Conservation (phyloP, 2,329 filamentous ascomycete genomes). For the Colletotrichum cereale region DNA sequence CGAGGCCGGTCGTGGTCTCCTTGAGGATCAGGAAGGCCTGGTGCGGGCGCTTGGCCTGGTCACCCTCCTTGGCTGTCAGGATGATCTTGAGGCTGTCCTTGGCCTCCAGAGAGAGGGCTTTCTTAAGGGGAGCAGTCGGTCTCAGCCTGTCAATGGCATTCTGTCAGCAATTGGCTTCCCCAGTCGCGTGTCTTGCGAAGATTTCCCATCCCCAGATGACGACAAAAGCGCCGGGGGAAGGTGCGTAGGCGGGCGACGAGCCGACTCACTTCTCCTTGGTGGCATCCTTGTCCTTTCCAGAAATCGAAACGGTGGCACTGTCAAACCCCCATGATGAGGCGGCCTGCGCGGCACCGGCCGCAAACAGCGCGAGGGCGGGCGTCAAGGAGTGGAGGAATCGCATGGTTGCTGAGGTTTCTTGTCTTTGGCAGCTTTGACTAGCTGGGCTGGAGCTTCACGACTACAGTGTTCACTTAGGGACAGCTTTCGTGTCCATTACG, state of each 20-base stretch:
- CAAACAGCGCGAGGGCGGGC: slow-evolving; percentile 59
- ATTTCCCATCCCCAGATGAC: slow-evolving; percentile 25
- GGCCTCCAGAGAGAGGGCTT: slow-evolving; percentile 73
- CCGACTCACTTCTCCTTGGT: slow-evolving; percentile 75
- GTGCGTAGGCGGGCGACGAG: neutral
- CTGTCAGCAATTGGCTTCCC: slow-evolving; percentile 23
- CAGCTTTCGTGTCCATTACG: slow-evolving; percentile 42
- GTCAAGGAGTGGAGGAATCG: slow-evolving; percentile 55
- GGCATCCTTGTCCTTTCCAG: slow-evolving; percentile 73
- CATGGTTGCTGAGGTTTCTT: slow-evolving; percentile 50
- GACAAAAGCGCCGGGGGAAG: slow-evolving; percentile 40
- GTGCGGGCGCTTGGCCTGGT: slow-evolving; percentile 86
- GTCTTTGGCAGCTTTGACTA: slow-evolving; percentile 40
- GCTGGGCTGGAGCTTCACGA: slow-evolving; percentile 37
- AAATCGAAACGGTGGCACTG: slow-evolving; percentile 76
- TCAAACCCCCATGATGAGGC: slow-evolving; percentile 79
- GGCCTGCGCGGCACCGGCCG: slow-evolving; percentile 64
- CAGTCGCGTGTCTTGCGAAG: slow-evolving; percentile 41
- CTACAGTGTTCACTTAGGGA: slow-evolving; percentile 38
- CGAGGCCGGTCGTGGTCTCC: slow-evolving; percentile 79
- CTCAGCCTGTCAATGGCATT: slow-evolving; percentile 63
- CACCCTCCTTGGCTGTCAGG: slow-evolving; percentile 84
- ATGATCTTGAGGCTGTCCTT: slow-evolving; percentile 84
- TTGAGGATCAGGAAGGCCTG: slow-evolving; percentile 91
- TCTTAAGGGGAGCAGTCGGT: slow-evolving; percentile 70